A percentile compares a stretch with the other conserved stretches of the same genome.
Conservation (phyloP, 352 stramenopile species). For the Pythium sp. region DNA sequence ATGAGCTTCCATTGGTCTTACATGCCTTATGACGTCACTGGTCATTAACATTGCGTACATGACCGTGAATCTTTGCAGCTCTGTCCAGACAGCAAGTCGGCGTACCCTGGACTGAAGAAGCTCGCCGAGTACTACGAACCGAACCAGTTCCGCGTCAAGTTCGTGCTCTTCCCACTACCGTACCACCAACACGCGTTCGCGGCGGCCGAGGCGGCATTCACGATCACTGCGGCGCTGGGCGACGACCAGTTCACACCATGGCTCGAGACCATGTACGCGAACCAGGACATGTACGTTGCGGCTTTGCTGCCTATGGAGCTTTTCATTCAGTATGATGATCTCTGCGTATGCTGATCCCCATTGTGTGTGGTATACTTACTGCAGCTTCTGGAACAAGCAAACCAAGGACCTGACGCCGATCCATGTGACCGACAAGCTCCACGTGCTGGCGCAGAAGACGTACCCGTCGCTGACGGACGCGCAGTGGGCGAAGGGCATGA, state of each 20-base stretch:
- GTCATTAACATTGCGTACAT: neutral
- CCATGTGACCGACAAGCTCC: conserved; percentile 64
- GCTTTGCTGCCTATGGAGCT: neutral
- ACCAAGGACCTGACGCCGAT: conserved; percentile 76
- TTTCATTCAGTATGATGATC: neutral
- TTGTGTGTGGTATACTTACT: neutral
- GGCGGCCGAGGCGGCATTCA: conserved; percentile 57
- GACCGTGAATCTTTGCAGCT: conserved; percentile 28
- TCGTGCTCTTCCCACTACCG: conserved; percentile 75
- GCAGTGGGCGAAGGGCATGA: conserved; percentile 74
- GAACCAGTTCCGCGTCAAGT: conserved; percentile 59
- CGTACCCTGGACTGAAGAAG: conserved; percentile 65
- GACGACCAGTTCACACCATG: conserved; percentile 58
- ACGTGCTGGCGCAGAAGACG: conserved; percentile 55
- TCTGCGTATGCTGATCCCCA: neutral
- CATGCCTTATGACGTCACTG: neutral
- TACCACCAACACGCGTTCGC: conserved; percentile 80
- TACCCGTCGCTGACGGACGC: conserved; percentile 58
- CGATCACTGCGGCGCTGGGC: conserved; percentile 57
- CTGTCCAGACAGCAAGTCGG: conserved; percentile 69
- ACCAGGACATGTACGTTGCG: conserved; percentile 62
- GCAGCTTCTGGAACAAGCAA: conserved; percentile 74
- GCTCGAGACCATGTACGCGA: conserved; percentile 78
- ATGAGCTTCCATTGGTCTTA: neutral
- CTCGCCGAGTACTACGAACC: conserved; percentile 50